Evolutionary conservation across 2,329 filamentous ascomycete genomes (phyloP).

Genomic region (Venturiaceae sp.): DNA sequence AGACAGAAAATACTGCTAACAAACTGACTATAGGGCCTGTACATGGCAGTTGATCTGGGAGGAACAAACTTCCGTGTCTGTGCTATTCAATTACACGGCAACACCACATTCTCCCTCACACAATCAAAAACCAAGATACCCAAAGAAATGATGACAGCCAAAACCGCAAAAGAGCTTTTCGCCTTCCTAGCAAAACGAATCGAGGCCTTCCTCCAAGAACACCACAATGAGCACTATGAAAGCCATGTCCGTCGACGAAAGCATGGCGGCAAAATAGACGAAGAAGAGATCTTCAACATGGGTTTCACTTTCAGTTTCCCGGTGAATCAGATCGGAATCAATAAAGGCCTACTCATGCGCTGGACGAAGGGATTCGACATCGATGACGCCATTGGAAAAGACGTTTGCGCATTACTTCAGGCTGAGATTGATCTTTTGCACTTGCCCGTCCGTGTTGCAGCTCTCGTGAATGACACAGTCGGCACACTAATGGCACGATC

Average conservation of each 20-base stretch:
- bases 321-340: conserved; percentile 87
- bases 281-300: conserved; percentile 78
- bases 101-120: conserved; percentile 88
- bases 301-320: conserved; percentile 99
- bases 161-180: conserved; percentile 80
- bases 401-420: conserved; percentile 87
- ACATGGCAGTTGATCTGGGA: conserved; percentile 94
- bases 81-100: conserved; percentile 85
- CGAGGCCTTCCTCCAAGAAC: conserved; percentile 73
- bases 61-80: conserved; percentile 98
- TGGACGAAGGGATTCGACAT: conserved; percentile 99
- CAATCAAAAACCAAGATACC: conserved; percentile 91
- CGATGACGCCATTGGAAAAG: conserved; percentile 83
- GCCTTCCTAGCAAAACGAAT: conserved; percentile 89
- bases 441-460: conserved; percentile 88
- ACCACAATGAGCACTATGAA: conserved; percentile 82
- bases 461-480: conserved; percentile 94
- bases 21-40: conserved; percentile 65
- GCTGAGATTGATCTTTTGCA: conserved; percentile 76
- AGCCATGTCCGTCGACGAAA: conserved; percentile 53
- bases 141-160: conserved; percentile 78
- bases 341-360: conserved; percentile 85
- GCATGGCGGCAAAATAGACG: conserved; percentile 38
- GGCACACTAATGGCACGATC: conserved; percentile 96
- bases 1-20: conserved; percentile 8